A percentile compares a stretch with the other conserved stretches of the same genome.
Conservation (phyloP, 2,329 filamentous ascomycete species). For the Metarhizium rileyi region DNA sequence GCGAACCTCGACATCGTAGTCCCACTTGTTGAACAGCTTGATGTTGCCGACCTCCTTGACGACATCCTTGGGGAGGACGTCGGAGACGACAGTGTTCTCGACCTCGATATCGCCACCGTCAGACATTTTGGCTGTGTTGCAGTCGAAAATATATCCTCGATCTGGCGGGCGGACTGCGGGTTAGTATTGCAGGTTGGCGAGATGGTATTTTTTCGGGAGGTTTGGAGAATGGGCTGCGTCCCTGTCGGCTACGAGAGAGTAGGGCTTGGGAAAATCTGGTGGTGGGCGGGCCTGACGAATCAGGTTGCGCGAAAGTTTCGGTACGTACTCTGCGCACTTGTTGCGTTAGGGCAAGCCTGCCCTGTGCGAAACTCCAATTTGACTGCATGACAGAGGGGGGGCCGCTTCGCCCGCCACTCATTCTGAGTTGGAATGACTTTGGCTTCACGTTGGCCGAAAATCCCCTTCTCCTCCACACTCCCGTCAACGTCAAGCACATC, state of each 20-base stretch:
- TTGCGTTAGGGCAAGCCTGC: conserved; percentile 32
- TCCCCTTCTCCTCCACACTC: conserved; percentile 23
- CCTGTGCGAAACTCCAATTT: conserved; percentile 24
- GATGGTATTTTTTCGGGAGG: conserved; percentile 26
- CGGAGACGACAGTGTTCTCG: conserved; percentile 64
- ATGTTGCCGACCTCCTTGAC: conserved; percentile 79
- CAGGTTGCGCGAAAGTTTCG: conserved; percentile 17
- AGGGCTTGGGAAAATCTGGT: conserved; percentile 26
- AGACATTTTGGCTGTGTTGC: conserved; percentile 64
- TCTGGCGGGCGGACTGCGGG: conserved; percentile 25
- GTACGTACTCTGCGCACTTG: conserved; percentile 19
- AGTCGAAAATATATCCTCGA: conserved; percentile 24
- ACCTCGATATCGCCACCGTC: conserved; percentile 91
- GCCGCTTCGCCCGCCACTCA: conserved; percentile 14
- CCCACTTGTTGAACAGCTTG: conserved; percentile 97
- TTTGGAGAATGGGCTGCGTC: conserved; percentile 20
- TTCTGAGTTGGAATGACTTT: conserved; percentile 18
- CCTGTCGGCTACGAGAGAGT: conserved; percentile 7
- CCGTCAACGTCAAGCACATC: conserved; percentile 30
- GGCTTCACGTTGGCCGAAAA: conserved; percentile 16
- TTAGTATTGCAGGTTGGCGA: conserved; percentile 30
- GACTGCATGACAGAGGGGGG: conserved; percentile 10
- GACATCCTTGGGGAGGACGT: conserved; percentile 88
- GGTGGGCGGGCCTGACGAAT: conserved; percentile 27
- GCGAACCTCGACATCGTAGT: conserved; percentile 98